These are phyloP conservation scores for Extremus antarcticus DNA, from an alignment of 495 filamentous ascomycete genomes.

Conservation along the genomic window DNA sequence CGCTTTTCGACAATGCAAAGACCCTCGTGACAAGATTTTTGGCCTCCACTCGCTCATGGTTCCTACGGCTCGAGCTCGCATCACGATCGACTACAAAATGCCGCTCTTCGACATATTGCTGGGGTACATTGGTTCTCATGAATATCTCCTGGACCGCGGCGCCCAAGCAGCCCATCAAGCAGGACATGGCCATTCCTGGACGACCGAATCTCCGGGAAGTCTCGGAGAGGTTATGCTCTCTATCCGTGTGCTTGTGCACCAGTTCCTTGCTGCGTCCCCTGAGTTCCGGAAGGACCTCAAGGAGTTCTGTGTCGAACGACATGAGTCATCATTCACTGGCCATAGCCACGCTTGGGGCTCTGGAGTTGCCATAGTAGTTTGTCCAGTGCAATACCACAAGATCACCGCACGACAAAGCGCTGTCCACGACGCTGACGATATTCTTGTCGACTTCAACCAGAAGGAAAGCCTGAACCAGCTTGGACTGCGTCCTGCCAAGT, in stretches of 20 bases:
- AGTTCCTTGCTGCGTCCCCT: neutral
- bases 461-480: neutral
- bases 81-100: neutral
- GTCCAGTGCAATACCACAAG: neutral
- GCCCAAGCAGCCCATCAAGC: neutral
- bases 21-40: neutral
- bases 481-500: too few species aligned
- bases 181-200: neutral
- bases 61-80: neutral
- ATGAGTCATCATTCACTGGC: neutral
- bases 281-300: neutral
- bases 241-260: neutral
- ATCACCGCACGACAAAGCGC: neutral
- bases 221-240: neutral
- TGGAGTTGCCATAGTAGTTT: neutral
- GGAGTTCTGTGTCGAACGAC: neutral
- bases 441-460: neutral
- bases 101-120: neutral
- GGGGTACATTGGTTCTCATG: neutral
- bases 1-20: neutral
- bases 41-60: neutral
- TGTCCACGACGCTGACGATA: neutral
- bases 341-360: neutral
- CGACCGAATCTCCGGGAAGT: neutral
- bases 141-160: neutral